phyloP scores from a whole-genome alignment of 306 rosid species.

The Cucurbita maxima region DNA sequence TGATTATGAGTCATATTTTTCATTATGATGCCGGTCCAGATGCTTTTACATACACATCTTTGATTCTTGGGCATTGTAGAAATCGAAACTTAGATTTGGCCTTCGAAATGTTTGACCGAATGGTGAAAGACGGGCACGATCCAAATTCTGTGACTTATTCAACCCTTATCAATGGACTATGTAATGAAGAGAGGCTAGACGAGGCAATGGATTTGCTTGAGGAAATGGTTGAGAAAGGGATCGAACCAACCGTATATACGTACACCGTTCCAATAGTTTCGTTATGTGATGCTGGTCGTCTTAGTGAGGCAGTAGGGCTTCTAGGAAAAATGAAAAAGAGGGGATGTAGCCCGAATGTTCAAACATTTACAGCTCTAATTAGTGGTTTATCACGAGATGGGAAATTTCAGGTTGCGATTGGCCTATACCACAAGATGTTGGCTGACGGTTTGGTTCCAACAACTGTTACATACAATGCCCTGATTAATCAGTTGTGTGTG shows the following conservation, averaged over 20 bases:
- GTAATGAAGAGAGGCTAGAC: slow-evolving; percentile 22
- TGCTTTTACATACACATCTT: slow-evolving; percentile 24
- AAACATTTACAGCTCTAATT: slow-evolving; percentile 24
- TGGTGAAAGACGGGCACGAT: slow-evolving; percentile 24
- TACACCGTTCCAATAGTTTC: slow-evolving; percentile 24
- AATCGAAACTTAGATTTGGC: slow-evolving; percentile 16
- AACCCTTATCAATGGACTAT: slow-evolving; percentile 25
- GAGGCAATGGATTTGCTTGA: slow-evolving; percentile 30
- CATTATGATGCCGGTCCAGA: slow-evolving; percentile 12
- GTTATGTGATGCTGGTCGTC: slow-evolving; percentile 19
- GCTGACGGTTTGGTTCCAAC: slow-evolving; percentile 23
- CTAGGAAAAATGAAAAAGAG: slow-evolving; percentile 16
- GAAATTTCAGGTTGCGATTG: slow-evolving; percentile 21
- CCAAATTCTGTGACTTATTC: slow-evolving; percentile 25
- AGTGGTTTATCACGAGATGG: slow-evolving; percentile 21
- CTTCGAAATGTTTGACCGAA: slow-evolving; percentile 18
- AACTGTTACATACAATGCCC: slow-evolving; percentile 20
- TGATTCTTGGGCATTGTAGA: slow-evolving; percentile 31
- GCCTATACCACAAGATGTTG: slow-evolving; percentile 28
- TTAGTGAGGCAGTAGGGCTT: slow-evolving; percentile 22
- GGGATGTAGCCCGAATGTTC: slow-evolving; percentile 21
- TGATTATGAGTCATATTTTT: slow-evolving; percentile 19
- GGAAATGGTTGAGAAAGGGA: slow-evolving; percentile 21
- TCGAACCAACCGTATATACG: slow-evolving; percentile 22
- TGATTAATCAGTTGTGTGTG: slow-evolving; percentile 22